Base-by-base conservation (phyloP, 331 rosid species). In the Pyrus hybrid region DNA sequence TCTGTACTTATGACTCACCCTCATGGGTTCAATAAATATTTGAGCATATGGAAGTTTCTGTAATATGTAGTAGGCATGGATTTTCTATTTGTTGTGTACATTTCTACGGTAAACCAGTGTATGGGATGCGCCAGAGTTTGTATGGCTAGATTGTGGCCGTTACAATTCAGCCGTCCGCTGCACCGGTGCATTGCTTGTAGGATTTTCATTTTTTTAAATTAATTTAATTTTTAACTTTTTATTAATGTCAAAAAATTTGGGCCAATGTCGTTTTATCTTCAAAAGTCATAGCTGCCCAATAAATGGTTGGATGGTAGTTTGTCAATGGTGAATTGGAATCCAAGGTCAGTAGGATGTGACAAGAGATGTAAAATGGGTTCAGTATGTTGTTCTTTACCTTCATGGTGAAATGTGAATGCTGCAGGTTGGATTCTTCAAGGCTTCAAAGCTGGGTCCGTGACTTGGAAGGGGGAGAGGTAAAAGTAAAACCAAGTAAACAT, bases 11-110 rank as follows among this genome's bases (percentile, higher is more conserved):
- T 79, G 80, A 60, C 45, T 77, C 77, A 80, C 77, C 86, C 80
- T 75, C 85, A 67, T 86, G 77, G 83, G 80, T 85, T 79, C 85
- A 92, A 89, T 88, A 85, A 87, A 79, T 51, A 62, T 76, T 78
- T 74, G 68, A 87, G 86, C 75, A 53, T 37, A 53, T 76, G 75
- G 73, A 43, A 60, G 63, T 80, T 79, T 58, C 21, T 67, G 18
- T 43, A 29, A 41, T 54, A 53, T 72, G 26, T 22, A 70, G 54
- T 69, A 18, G 80, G 58, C 81, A 47, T 70, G 85, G 61, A 76
- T 72, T 71, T 56, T 66, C 53, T 18, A 20, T 54, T 26, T 25
- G 17, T 66, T 62, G 26, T 58, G n/a, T 16, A 2, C 54, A 49
- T 49, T 16, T 17, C n/a, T 49, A 49, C 56, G 0, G 9, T 49